These are phyloP conservation scores for Dendrocalamus sinicus DNA, from an alignment of 176 grass and related monocot species.

Conservation along the genomic window DNA sequence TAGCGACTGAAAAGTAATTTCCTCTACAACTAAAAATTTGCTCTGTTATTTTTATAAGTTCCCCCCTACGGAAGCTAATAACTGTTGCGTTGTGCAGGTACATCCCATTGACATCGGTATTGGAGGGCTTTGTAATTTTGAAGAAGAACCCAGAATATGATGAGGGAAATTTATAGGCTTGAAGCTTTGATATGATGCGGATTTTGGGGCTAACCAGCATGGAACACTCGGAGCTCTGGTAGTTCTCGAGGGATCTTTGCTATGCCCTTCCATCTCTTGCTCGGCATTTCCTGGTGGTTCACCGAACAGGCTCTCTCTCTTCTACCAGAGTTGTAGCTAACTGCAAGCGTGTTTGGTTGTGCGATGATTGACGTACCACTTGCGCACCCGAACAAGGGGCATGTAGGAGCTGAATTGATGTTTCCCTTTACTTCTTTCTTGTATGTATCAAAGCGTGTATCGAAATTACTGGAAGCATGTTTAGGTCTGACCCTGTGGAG, in stretches of 20 bases:
- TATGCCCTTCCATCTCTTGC: not conserved
- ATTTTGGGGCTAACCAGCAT: not conserved
- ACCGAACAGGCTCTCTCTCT: not conserved
- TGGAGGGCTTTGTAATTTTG: slow-evolving; percentile 97
- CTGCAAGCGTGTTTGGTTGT: slow-evolving; percentile 18
- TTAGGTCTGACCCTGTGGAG: not conserved
- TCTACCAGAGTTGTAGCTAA: slow-evolving; percentile 25
- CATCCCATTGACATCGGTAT: slow-evolving; percentile 65
- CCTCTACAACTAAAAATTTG: not conserved
- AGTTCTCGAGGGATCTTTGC: not conserved
- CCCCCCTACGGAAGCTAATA: not conserved
- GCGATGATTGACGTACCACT: slow-evolving; percentile 21
- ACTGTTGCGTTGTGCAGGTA: slow-evolving; percentile 54
- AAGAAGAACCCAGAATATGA: slow-evolving; percentile 95
- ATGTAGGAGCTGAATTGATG: slow-evolving; percentile 9
- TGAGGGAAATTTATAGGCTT: slow-evolving; percentile 2
- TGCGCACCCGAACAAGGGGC: slow-evolving; percentile 4
- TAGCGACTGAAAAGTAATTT: slow-evolving; percentile 91
- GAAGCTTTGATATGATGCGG: slow-evolving; percentile 9
- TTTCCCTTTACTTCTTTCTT: slow-evolving; percentile 27
- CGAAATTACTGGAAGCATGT: not conserved
- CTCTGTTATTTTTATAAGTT: not conserved
- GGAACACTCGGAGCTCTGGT: not conserved
- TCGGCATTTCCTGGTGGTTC: not conserved
- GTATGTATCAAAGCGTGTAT: slow-evolving; percentile 30